These are phyloP conservation scores for Backusella australiensis DNA, from an alignment of 192 early-diverging fungal species.

Conservation along the genomic window DNA sequence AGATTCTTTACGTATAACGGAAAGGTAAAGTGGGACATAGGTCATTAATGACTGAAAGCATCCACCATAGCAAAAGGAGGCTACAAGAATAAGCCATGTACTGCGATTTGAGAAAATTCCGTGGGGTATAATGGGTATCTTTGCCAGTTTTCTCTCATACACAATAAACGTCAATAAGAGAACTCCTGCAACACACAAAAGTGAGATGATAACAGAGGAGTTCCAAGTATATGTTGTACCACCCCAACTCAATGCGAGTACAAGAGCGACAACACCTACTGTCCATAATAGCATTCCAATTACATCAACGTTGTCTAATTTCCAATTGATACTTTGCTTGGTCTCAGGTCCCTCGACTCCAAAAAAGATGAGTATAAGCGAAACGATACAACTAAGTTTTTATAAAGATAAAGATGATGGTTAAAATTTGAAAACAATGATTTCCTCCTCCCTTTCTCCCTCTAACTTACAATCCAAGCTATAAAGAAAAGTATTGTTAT, in stretches of 20 bases:
- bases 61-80: slow-evolving; percentile 29
- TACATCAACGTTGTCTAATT: slow-evolving; percentile 48
- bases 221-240: slow-evolving; percentile 47
- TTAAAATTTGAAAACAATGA: background rate
- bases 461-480: slow-evolving; percentile 51
- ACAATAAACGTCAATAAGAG: slow-evolving; percentile 4
- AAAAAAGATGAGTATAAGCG: slow-evolving; percentile 35
- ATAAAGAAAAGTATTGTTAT: slow-evolving; percentile 26
- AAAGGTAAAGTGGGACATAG: slow-evolving; percentile 30
- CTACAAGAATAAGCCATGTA: slow-evolving; percentile 15
- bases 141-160: slow-evolving; percentile 19
- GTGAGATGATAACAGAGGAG: slow-evolving; percentile 13
- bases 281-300: slow-evolving; percentile 44
- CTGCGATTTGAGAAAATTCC: slow-evolving; percentile 32
- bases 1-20: slow-evolving; percentile 23
- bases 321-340: background rate
- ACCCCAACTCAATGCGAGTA: slow-evolving; percentile 58
- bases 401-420: background rate
- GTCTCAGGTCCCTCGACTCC: slow-evolving; percentile 28
- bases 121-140: slow-evolving; percentile 24
- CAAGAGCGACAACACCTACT: slow-evolving; percentile 39
- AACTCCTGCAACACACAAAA: slow-evolving; percentile 26
- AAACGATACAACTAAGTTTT: slow-evolving; percentile 32
- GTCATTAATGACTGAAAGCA: slow-evolving; percentile 37
- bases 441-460: background rate